These are phyloP conservation scores for Takashimella koratensis DNA, from an alignment of 1,284 basidiomycete species.

Conservation along the genomic window DNA sequence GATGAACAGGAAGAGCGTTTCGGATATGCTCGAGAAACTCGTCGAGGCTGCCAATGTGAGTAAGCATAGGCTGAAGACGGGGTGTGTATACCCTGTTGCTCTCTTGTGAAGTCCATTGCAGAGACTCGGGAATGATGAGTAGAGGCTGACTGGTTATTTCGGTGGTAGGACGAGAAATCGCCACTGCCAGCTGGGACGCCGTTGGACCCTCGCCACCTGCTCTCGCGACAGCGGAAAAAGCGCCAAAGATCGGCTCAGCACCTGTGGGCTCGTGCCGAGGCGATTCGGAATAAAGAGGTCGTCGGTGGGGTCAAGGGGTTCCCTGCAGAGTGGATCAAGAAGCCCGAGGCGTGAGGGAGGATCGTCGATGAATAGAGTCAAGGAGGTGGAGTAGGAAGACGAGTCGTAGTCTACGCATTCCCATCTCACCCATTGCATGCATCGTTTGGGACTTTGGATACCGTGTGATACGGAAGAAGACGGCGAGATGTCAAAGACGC, in stretches of 20 bases:
- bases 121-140: too few species aligned
- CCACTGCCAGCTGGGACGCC: conserved; percentile 64
- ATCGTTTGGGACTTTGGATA: too few species aligned
- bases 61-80: background rate
- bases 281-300: conserved; percentile 17
- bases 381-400: too few species aligned
- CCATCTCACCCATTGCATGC: too few species aligned
- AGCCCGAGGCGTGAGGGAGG: background rate
- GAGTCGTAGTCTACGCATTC: too few species aligned
- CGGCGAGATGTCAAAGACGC: too few species aligned
- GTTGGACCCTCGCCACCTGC: conserved; percentile 70
- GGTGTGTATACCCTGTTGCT: too few species aligned
- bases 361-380: background rate
- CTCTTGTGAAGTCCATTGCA: too few species aligned
- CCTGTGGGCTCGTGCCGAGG: conserved; percentile 45
- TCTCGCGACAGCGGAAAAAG: conserved; percentile 64
- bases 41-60: conserved; percentile 71
- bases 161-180: conserved; percentile 54
- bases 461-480: too few species aligned
- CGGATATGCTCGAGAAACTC: conserved; percentile 69
- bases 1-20: conserved; percentile 83
- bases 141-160: too few species aligned
- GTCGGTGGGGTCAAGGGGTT: conserved; percentile 65
- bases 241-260: conserved; percentile 58
- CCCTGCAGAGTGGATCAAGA: conserved; percentile 68